A percentile compares a stretch with the other conserved stretches of the same genome.
Evolutionary conservation across 495 filamentous ascomycete genomes (phyloP).

Genomic region (Penicillium atrosanguineum): DNA sequence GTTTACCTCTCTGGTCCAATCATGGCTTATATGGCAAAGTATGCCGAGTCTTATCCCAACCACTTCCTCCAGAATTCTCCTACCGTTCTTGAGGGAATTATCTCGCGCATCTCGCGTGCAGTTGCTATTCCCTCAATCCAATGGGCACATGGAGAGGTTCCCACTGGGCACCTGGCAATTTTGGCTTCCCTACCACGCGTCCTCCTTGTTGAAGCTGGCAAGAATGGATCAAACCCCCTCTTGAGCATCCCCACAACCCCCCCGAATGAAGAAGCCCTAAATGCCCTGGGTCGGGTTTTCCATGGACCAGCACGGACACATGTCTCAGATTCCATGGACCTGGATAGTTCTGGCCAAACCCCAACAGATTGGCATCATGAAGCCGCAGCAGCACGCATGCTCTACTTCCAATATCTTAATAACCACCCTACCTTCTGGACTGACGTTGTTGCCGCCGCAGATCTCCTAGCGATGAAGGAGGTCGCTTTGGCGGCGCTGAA

Average conservation of each 20-base stretch:
- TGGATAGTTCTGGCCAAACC: slow-evolving; percentile 33
- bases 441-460: slow-evolving; percentile 50
- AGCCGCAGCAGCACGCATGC: slow-evolving; percentile 52
- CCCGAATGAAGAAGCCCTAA: slow-evolving; percentile 51
- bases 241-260: slow-evolving; percentile 48
- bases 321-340: slow-evolving; percentile 27
- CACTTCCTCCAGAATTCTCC: slow-evolving; percentile 48
- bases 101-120: slow-evolving; percentile 42
- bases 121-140: slow-evolving; percentile 44
- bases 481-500: slow-evolving; percentile 53
- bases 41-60: slow-evolving; percentile 53
- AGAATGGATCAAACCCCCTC: slow-evolving; percentile 44
- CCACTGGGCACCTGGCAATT: slow-evolving; percentile 54
- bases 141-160: slow-evolving; percentile 51
- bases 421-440: slow-evolving; percentile 50
- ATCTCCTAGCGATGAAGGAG: slow-evolving; percentile 58
- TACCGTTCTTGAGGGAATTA: slow-evolving; percentile 41
- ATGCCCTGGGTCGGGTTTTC: slow-evolving; percentile 54
- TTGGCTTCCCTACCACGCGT: slow-evolving; percentile 57
- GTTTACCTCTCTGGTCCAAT: slow-evolving; percentile 52
- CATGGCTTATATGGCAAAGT: slow-evolving; percentile 57
- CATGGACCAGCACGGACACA: slow-evolving; percentile 44
- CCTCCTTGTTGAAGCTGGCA: slow-evolving; percentile 49
- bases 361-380: slow-evolving; percentile 45
- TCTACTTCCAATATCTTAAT: slow-evolving; percentile 57